phyloP scores from a whole-genome alignment of 2,329 filamentous ascomycete genomes.

The Aureobasidium sp. region DNA sequence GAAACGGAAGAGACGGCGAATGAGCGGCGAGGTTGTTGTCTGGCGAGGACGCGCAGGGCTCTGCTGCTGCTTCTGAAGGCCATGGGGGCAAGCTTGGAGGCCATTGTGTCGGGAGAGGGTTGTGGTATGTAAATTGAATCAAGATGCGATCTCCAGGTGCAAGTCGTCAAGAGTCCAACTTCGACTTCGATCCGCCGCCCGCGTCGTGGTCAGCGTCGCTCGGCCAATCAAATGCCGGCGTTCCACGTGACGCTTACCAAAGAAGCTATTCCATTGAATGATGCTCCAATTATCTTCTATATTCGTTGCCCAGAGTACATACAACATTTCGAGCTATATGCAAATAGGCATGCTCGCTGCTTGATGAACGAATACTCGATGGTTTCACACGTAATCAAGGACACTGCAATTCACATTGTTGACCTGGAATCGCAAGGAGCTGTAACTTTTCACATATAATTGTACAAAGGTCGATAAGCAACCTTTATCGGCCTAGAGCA shows the following conservation, averaged over 20 bases:
- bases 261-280: neutral
- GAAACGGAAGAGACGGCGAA: slow-evolving; percentile 62
- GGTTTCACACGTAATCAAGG: no score
- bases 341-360: neutral
- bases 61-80: slow-evolving; percentile 63
- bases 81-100: slow-evolving; percentile 72
- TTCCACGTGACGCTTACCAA: slow-evolving; percentile 1
- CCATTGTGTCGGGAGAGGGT: slow-evolving; percentile 51
- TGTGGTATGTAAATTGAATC: neutral
- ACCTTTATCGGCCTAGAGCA: neutral
- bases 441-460: neutral
- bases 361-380: no score
- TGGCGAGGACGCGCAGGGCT: slow-evolving; percentile 54
- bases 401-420: neutral
- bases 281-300: neutral
- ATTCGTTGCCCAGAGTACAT: no score
- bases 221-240: neutral
- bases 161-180: slow-evolving; percentile 12
- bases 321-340: neutral
- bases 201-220: slow-evolving; percentile 1
- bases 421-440: neutral
- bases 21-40: slow-evolving; percentile 58
- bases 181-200: slow-evolving; percentile 9
- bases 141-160: slow-evolving; percentile 6
- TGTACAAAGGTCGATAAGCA: neutral